Percentiles rank a stretch among this genome's conserved stretches.
These are phyloP conservation scores for Sarocladium strictum DNA, from an alignment of 2,329 filamentous ascomycete species.

Conservation along the genomic window DNA sequence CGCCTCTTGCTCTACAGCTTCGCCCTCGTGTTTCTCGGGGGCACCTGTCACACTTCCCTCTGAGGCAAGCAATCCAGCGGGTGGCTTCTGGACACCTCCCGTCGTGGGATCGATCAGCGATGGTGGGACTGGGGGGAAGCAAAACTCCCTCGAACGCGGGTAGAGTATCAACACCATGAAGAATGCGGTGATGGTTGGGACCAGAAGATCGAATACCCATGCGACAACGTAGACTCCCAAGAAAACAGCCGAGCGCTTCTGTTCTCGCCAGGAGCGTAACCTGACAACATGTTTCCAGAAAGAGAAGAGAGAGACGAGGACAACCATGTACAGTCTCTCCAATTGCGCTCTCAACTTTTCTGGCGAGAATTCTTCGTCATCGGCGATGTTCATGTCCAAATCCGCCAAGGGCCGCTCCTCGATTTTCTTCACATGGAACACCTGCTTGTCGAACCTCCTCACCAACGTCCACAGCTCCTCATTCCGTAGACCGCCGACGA, in stretches of 20 bases:
- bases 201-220: conserved; percentile 67
- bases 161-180: conserved; percentile 61
- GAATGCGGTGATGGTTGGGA: conserved; percentile 53
- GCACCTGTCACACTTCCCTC: conserved; percentile 75
- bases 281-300: conserved; percentile 70
- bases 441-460: conserved; percentile 67
- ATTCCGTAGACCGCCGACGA: conserved; percentile 64
- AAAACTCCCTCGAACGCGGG: conserved; percentile 51
- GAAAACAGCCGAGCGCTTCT: conserved; percentile 60
- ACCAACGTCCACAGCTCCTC: conserved; percentile 69
- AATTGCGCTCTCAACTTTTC: conserved; percentile 75
- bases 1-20: conserved; percentile 78
- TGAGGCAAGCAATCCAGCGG: conserved; percentile 68
- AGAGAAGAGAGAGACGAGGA: conserved; percentile 60
- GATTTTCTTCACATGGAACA: conserved; percentile 63
- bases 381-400: conserved; percentile 73
- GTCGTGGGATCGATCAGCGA: conserved; percentile 64
- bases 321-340: conserved; percentile 76
- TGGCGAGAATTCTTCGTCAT: conserved; percentile 78
- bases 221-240: conserved; percentile 50
- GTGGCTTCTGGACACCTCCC: conserved; percentile 71
- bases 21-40: conserved; percentile 75
- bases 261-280: conserved; percentile 74
- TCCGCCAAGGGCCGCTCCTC: conserved; percentile 47
- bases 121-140: conserved; percentile 75